Evolutionary conservation across 352 stramenopile genomes (phyloP).

Genomic region (Phytophthora foliorum): DNA sequence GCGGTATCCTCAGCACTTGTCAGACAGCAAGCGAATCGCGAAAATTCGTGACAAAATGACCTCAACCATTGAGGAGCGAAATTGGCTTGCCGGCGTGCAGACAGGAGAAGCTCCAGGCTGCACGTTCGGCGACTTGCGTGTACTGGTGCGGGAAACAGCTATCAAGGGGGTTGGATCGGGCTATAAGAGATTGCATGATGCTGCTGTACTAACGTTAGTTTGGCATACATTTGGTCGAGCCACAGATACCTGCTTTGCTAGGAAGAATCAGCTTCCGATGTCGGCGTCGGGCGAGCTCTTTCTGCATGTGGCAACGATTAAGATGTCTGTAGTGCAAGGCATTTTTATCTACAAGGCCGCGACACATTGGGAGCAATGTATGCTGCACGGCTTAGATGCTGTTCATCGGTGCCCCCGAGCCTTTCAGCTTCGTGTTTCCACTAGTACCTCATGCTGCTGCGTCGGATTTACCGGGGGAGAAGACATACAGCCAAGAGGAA

Average conservation of each 20-base stretch:
- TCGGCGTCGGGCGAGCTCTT: too few relatives aligned
- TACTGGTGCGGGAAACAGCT: not conserved
- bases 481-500: slow-evolving; percentile 12
- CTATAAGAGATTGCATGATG: slow-evolving; percentile 9
- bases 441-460: not conserved
- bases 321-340: too few relatives aligned
- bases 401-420: too few relatives aligned
- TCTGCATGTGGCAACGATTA: too few relatives aligned
- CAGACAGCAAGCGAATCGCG: slow-evolving; percentile 10
- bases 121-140: slow-evolving; percentile 2
- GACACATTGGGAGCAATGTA: too few relatives aligned
- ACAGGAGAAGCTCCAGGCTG: slow-evolving; percentile 8
- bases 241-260: slow-evolving; percentile 10
- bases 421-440: not conserved
- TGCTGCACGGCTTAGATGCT: too few relatives aligned
- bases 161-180: too few relatives aligned
- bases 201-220: slow-evolving; percentile 6
- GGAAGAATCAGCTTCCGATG: slow-evolving; percentile 4
- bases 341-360: too few relatives aligned
- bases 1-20: not conserved
- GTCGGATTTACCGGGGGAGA: slow-evolving; percentile 1
- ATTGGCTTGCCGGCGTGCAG: slow-evolving; percentile 4
- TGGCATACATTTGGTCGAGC: too few relatives aligned
- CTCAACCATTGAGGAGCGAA: slow-evolving; percentile 7
- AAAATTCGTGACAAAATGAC: slow-evolving; percentile 15